Evolutionary conservation across 78 protist genomes (phyloP).

Genomic region (Dictyostelium discoideum): dicty_2.7 NC_007091.3:4205001-4205500

Average conservation of each 20-base stretch:
- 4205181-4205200: background rate
- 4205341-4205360: background rate
- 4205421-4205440: slow-evolving; percentile 75
- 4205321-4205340: background rate
- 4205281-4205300: background rate
- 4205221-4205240: slow-evolving; percentile 22
- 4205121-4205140: background rate
- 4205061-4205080: slow-evolving; percentile 11
- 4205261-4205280: background rate
- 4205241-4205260: background rate
- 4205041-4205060: background rate
- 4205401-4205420: slow-evolving; percentile 20
- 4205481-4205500: background rate
- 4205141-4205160: background rate
- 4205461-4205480: slow-evolving; percentile 11
- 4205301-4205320: background rate
- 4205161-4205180: background rate
- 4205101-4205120: background rate
- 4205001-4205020: background rate
- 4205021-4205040: background rate
- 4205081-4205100: background rate
- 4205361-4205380: slow-evolving; percentile 21
- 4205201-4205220: slow-evolving; percentile 33
- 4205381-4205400: slow-evolving; percentile 46
- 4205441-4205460: slow-evolving; percentile 46